Conservation (phyloP, 441 rosid species). For the Breynia disticha region DNA sequence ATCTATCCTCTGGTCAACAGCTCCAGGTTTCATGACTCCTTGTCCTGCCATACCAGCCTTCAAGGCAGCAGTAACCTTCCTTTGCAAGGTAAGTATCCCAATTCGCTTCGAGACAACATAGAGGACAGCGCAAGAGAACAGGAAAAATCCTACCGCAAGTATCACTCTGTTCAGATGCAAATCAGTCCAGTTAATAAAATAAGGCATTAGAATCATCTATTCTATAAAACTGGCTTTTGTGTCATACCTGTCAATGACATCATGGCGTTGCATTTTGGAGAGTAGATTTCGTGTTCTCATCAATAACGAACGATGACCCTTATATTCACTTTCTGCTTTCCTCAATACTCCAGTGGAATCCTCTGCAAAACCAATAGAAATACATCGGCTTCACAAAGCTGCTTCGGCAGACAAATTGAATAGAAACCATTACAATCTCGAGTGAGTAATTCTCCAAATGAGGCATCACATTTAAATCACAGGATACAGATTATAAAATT, state of each 20-base stretch:
- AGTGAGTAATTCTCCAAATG: neutral
- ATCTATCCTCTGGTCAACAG: constrained; percentile 31
- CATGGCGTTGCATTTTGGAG: constrained; percentile 92
- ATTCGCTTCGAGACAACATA: constrained; percentile 82
- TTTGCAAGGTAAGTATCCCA: constrained; percentile 62
- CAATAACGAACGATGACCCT: constrained; percentile 78
- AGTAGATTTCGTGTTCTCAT: constrained; percentile 77
- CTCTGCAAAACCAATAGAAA: constrained; percentile 32
- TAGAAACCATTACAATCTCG: neutral
- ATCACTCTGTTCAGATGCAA: constrained; percentile 42
- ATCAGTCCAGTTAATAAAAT: constrained; percentile 17
- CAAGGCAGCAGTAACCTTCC: constrained; percentile 65
- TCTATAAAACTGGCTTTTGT: neutral
- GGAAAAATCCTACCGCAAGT: constrained; percentile 44
- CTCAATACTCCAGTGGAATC: constrained; percentile 72
- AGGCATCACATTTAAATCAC: neutral
- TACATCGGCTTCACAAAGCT: constrained; percentile 8
- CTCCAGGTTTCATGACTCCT: constrained; percentile 28
- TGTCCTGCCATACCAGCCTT: constrained; percentile 57
- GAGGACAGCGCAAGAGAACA: constrained; percentile 64
- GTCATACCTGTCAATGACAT: constrained; percentile 69
- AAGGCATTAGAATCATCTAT: constrained; percentile 3
- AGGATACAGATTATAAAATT: neutral
- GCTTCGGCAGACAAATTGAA: constrained; percentile 5
- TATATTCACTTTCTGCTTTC: constrained; percentile 91